phyloP scores from a whole-genome alignment of 257 asterid species.

The Plantago major region DNA sequence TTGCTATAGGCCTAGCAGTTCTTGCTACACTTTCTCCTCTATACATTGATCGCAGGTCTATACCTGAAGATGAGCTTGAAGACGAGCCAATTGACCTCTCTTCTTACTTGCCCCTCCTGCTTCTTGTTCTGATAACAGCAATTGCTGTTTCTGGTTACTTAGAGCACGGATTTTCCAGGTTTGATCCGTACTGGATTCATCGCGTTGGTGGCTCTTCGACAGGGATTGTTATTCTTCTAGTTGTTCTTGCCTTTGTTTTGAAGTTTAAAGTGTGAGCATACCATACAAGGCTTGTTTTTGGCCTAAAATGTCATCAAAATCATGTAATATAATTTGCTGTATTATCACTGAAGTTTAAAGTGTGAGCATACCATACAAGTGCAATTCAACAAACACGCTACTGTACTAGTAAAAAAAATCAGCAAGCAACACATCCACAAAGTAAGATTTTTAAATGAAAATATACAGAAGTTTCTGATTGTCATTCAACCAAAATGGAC shows the following conservation, averaged over 20 bases:
- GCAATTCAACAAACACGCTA: no score
- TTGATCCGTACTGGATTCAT: constrained; percentile 48
- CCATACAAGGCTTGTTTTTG: not conserved
- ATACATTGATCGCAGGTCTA: constrained; percentile 34
- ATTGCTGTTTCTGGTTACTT: constrained; percentile 32
- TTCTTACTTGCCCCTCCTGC: constrained; percentile 38
- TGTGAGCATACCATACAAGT: no score
- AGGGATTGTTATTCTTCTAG: constrained; percentile 29
- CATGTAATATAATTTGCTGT: no score
- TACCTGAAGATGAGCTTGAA: constrained; percentile 32
- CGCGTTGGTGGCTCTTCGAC: constrained; percentile 40
- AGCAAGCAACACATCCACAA: no score
- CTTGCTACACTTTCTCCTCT: constrained; percentile 52
- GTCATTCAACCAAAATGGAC: no score
- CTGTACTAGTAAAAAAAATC: no score
- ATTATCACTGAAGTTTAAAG: no score
- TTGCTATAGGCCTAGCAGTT: constrained; percentile 43
- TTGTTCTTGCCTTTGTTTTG: constrained; percentile 35
- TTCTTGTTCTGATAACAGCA: constrained; percentile 33
- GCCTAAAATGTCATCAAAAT: no score
- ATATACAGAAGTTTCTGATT: no score
- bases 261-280: constrained; percentile 24
- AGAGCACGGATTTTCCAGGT: constrained; percentile 31
- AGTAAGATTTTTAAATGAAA: no score
- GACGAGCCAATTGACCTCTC: constrained; percentile 32